A percentile compares a stretch with the other conserved stretches of the same genome.
phyloP scores from a whole-genome alignment of 345 rosid genomes.

The Geranium brycei region DNA sequence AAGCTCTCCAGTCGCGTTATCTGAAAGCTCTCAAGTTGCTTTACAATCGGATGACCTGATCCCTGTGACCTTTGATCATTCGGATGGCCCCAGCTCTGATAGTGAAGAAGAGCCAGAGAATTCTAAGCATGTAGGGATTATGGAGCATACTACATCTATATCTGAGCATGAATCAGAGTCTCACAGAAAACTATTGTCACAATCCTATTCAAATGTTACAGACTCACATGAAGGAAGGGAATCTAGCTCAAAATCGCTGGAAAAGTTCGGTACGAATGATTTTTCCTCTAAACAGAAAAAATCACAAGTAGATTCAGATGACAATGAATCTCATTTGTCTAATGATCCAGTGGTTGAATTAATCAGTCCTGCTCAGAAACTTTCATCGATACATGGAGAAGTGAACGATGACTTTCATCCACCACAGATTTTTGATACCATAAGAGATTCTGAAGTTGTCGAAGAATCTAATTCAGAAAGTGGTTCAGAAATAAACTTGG shows the following conservation, averaged over 20 bases:
- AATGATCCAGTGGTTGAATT: constrained; percentile 11
- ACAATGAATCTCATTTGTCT: constrained; percentile 6
- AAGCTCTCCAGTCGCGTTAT: constrained; percentile 25
- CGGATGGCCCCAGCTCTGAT: constrained; percentile 31
- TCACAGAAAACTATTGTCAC: not conserved
- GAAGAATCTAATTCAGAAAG: constrained; percentile 25
- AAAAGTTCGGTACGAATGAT: constrained; percentile 6
- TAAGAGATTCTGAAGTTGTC: constrained; percentile 19
- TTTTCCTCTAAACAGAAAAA: not conserved
- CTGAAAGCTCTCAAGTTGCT: constrained; percentile 29
- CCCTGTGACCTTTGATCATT: constrained; percentile 50
- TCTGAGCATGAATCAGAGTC: not conserved
- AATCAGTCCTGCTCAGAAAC: constrained; percentile 13
- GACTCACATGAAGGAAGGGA: not conserved
- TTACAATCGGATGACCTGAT: constrained; percentile 25
- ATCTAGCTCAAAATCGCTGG: constrained; percentile 4
- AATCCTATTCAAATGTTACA: not conserved
- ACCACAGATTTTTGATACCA: not conserved
- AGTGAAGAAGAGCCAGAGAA: constrained; percentile 31
- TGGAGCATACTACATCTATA: not conserved
- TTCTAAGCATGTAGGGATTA: constrained; percentile 4
- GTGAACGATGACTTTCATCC: constrained; percentile 19
- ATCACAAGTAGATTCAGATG: constrained; percentile 7
- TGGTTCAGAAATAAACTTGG: constrained; percentile 30
- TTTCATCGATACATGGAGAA: constrained; percentile 11